Evolutionary conservation across 2,329 filamentous ascomycete genomes (phyloP), one percentile per base, ranked within the genome.

Genomic region (Colletotrichum sp.): DNA sequence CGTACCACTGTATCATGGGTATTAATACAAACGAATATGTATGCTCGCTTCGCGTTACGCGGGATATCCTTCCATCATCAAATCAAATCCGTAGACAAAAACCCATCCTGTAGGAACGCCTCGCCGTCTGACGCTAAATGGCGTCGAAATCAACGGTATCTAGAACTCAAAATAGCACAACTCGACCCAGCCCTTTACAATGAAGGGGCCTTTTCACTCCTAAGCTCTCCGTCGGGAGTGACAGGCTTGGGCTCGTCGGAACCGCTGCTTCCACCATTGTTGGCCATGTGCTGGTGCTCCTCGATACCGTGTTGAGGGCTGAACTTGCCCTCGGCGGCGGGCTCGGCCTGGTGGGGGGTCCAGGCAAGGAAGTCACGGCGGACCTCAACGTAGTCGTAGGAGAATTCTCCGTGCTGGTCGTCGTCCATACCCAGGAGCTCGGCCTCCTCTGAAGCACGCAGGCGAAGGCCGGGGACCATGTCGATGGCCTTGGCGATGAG

Each of bases 301-400:
- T 89, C 88, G 79, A 95, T 94, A 76, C 94, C 94, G 83, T 96
- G 93, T 81, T 94, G 92, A 18, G 94, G 93, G 69, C 93, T 86
- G 71, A 89, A 84, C 36, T 89, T 86, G 76, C 92, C 91, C 77
- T 90, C 87, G 73, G 88, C 84, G 66, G 89, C 88, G 30, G 92
- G 93, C 79, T 94, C 92, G 76, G 87, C 89, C 81, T 93, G 93
- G 38, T 93, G 92, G 1, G 95, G 95, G 34, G 94, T 96, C 95
- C 95, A 97, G 75, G 95, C 95, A 52, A 97, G 91, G 88, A 96
- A 97, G 85, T 97, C 95, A 81, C 95, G 92, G 82, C 95, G 93
- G 75, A 96, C 94, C 89, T 97, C 95, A 78, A 97, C 95, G 84
- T 96, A 97, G 84, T 97, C 95, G 88, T 96, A 96, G 15, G 94